A percentile compares a stretch with the other conserved stretches of the same genome.
These are phyloP conservation scores for Dothistroma septosporum DNA, from an alignment of 2,329 filamentous ascomycete species.

Conservation along the genomic window DNA sequence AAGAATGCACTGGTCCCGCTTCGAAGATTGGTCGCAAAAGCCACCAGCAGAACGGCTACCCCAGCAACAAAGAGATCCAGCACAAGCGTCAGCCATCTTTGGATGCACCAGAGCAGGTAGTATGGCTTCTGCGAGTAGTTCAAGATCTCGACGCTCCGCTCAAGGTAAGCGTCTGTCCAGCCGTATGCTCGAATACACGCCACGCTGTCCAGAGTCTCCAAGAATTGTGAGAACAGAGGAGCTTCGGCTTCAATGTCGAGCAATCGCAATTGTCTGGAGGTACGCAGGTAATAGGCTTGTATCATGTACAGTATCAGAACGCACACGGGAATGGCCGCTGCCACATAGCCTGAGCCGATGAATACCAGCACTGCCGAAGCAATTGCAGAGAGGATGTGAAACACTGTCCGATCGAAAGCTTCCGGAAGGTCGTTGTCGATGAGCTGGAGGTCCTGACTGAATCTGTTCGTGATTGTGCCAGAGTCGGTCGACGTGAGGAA, in stretches of 20 bases:
- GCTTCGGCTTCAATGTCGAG: conserved; percentile 52
- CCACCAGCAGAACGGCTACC: conserved; percentile 2
- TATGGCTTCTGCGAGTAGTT: conserved; percentile 43
- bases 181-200: conserved; percentile 51
- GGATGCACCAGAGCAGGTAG: conserved; percentile 44
- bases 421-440: conserved; percentile 37
- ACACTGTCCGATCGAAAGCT: not conserved
- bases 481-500: not conserved
- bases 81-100: conserved; percentile 43
- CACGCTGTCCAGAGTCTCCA: conserved; percentile 46
- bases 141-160: conserved; percentile 38
- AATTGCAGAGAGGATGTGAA: not conserved
- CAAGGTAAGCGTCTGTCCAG: conserved; percentile 40
- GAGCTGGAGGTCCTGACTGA: conserved; percentile 46
- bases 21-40: not conserved
- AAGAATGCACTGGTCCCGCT: not conserved
- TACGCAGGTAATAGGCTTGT: conserved; percentile 46
- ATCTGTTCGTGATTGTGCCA: conserved; percentile 19
- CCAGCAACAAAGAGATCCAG: conserved; percentile 33
- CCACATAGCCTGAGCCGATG: conserved; percentile 36
- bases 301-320: conserved; percentile 37
- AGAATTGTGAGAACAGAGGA: conserved; percentile 51
- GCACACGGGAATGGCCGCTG: conserved; percentile 37
- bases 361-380: conserved; percentile 19
- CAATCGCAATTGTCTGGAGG: conserved; percentile 48